A percentile compares a stretch with the other conserved stretches of the same genome.
These are phyloP conservation scores for Sporothrix curviconia DNA, from an alignment of 2,329 filamentous ascomycete species.

Conservation along the genomic window DNA sequence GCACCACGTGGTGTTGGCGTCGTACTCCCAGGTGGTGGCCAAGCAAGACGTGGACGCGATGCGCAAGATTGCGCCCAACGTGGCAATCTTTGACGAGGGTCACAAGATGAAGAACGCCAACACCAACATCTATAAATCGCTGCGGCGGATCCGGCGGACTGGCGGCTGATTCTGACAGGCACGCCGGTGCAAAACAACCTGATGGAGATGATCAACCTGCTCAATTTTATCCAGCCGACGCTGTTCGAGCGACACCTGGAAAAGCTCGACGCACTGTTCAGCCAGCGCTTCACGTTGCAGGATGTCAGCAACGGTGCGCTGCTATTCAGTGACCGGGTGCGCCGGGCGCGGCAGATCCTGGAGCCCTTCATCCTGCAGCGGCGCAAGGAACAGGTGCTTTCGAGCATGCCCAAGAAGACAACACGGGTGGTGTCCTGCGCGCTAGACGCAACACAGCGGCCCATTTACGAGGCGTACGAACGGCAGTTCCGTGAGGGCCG, in stretches of 20 bases:
- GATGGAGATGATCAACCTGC: conserved; percentile 79
- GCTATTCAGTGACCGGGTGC: conserved; percentile 79
- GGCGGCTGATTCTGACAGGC: conserved; percentile 79
- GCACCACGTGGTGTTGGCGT: conserved; percentile 57
- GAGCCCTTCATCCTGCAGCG: conserved; percentile 91
- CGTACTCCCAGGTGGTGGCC: conserved; percentile 53
- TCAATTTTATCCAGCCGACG: conserved; percentile 87
- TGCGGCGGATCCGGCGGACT: conserved; percentile 72
- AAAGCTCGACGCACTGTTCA: conserved; percentile 80
- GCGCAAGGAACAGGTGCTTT: conserved; percentile 88
- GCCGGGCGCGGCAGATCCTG: conserved; percentile 81
- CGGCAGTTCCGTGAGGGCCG: conserved; percentile 55
- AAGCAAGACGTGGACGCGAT: conserved; percentile 45
- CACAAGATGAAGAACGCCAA: conserved; percentile 86
- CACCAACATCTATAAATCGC: conserved; percentile 71
- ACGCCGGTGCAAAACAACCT: conserved; percentile 94
- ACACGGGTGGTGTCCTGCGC: conserved; percentile 74
- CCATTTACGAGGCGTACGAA: conserved; percentile 63
- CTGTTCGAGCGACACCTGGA: conserved; percentile 74
- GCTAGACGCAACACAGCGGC: conserved; percentile 64
- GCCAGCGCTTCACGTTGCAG: conserved; percentile 79
- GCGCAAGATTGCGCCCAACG: conserved; percentile 42
- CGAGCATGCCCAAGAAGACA: conserved; percentile 73
- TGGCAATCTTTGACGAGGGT: conserved; percentile 83
- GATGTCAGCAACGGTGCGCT: conserved; percentile 75